Evolutionary conservation across 495 filamentous ascomycete genomes (phyloP).

Genomic region (Penicillium malachiteum): DNA sequence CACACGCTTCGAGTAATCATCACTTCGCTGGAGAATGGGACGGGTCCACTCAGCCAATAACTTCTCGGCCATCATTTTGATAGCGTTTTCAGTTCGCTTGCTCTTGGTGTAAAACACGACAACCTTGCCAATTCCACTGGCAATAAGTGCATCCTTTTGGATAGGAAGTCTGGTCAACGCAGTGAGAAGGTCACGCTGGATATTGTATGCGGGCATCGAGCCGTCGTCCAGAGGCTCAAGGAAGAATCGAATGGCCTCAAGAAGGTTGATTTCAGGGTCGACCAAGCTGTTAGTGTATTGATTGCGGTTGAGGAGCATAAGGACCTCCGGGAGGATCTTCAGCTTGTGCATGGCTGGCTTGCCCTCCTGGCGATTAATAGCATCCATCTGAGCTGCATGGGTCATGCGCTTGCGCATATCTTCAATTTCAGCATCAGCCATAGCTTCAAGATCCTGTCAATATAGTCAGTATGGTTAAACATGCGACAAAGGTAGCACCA

Average conservation of each 20-base stretch:
- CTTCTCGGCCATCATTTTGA: constrained; percentile 91
- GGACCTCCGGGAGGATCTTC: constrained; percentile 90
- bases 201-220: constrained; percentile 89
- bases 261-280: constrained; percentile 91
- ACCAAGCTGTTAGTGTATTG: constrained; percentile 76
- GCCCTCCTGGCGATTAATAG: constrained; percentile 69
- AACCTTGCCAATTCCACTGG: constrained; percentile 93
- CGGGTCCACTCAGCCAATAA: constrained; percentile 93
- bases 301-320: constrained; percentile 82
- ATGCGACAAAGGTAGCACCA: no score
- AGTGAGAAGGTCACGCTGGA: constrained; percentile 90
- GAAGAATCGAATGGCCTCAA: constrained; percentile 95
- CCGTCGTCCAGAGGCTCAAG: constrained; percentile 93
- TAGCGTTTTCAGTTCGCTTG: constrained; percentile 76
- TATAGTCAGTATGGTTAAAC: constrained; percentile 11
- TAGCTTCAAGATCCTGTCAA: constrained; percentile 81
- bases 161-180: constrained; percentile 78
- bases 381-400: constrained; percentile 83
- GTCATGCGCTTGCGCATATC: constrained; percentile 88
- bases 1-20: constrained; percentile 84
- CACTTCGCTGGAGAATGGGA: constrained; percentile 88
- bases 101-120: constrained; percentile 95
- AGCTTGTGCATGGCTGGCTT: constrained; percentile 89
- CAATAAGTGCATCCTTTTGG: constrained; percentile 82
- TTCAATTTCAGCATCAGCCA: constrained; percentile 87